Base-by-base conservation (phyloP, 2,329 filamentous ascomycete species). In the Aspergillus chevalieri region DNA sequence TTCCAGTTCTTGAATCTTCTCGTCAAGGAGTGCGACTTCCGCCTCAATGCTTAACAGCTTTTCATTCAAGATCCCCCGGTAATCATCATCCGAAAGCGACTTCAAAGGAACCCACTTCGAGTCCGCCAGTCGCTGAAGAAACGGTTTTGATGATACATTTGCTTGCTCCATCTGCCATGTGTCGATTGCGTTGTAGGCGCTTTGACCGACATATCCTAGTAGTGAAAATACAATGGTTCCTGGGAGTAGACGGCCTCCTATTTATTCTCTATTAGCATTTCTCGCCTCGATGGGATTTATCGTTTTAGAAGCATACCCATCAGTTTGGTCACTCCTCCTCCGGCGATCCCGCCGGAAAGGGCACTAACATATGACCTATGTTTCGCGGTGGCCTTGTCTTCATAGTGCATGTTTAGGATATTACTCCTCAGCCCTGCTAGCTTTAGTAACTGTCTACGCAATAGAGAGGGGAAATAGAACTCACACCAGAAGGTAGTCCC, bases 1-100 rank as follows among this genome's bases (percentile, higher is more conserved):
- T 57, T 70, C 73, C 24, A 84, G 62, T 36, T 70, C 74, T 44
- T 76, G 78, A 57, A 93, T 87, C 61, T 82, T 83, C 47, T 92
- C 88, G 60, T 93, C 87, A 33, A 92, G 75, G 4, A 93, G 67
- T 0, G 87, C 83, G 66, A 93, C 89, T 53, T 92, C 86, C 1
- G 81, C 86, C 56, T 93, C 85, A 3, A 92, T 71, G 53, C 75
- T 78, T 22, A 92, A 65, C 38, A 89, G 70, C 68, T 85, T 89
- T 65, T 91, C 86, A 26, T 77, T 74, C 60, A 93, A 74, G 70
- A 89, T 82, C 1, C 77, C 71, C 51, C 80, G 78, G 62, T 93
- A 93, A 58, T 93, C 83, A 22, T 85, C 78, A 57, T 93, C 84
- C 0, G 81, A 82, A 22, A 93, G 71, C 10, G 80, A 78, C 58